phyloP scores from a whole-genome alignment of 306 rosid species.

The Inga oerstediana region DNA sequence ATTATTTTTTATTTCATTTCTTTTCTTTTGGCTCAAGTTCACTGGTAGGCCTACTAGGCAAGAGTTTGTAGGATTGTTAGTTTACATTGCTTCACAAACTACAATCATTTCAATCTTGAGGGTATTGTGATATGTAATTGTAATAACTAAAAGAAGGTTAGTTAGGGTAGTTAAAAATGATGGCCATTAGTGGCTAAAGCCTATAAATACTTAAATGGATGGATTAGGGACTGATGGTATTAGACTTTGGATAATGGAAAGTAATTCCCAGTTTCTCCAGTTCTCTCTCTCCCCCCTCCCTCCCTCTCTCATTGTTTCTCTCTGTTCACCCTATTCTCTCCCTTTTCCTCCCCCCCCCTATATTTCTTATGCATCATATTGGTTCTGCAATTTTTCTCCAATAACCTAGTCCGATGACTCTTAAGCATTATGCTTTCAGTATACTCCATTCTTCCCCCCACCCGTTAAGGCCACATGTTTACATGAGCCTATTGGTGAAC shows the following conservation, averaged over 20 bases:
- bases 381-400: background rate
- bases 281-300: too few species aligned
- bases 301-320: too few species aligned
- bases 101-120: background rate
- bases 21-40: background rate
- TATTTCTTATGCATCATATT: too few species aligned
- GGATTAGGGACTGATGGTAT: too few species aligned
- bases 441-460: background rate
- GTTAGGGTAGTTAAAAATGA: too few species aligned
- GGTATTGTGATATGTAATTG: background rate
- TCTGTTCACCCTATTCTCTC: too few species aligned
- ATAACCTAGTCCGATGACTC: background rate
- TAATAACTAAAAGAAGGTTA: too few species aligned
- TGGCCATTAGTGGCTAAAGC: too few species aligned
- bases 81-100: background rate
- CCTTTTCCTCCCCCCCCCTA: too few species aligned
- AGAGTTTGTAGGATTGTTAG: background rate
- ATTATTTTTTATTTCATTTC: background rate
- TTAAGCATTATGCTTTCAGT: background rate
- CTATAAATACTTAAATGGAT: too few species aligned
- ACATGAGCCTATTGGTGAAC: background rate
- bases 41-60: background rate
- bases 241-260: too few species aligned
- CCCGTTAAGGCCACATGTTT: background rate
- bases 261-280: too few species aligned